Evolutionary conservation across 495 filamentous ascomycete genomes (phyloP).

Genomic region (Penicillium goetzii): DNA sequence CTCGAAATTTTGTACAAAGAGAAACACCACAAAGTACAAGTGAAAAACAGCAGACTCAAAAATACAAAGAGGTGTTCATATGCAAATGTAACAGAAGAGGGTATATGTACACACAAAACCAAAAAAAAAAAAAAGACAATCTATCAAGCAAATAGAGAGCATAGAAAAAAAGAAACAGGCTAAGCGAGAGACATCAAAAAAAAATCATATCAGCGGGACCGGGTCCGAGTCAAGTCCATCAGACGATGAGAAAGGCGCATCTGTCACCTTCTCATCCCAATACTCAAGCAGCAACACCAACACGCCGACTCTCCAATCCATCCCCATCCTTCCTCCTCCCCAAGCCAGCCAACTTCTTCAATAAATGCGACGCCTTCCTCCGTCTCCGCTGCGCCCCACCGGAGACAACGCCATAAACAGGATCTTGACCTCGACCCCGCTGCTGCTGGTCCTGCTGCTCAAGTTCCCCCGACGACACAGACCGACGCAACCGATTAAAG

Average conservation of each 20-base stretch:
- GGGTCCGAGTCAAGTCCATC: neutral
- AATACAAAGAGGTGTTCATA: neutral
- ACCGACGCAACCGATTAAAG: neutral
- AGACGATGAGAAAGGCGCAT: neutral
- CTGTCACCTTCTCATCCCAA: neutral
- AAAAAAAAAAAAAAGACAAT: slow-evolving; percentile 6
- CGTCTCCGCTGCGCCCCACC: neutral
- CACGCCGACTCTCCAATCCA: slow-evolving; percentile 6
- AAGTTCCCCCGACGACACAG: neutral
- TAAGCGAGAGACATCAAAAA: neutral
- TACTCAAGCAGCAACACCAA: slow-evolving; percentile 14
- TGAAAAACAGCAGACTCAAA: too few relatives aligned
- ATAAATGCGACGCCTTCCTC: slow-evolving; percentile 23
- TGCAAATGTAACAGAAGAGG: neutral
- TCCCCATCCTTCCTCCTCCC: slow-evolving; percentile 17
- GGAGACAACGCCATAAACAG: neutral
- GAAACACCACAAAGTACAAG: neutral
- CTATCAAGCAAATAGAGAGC: neutral
- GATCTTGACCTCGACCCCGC: neutral
- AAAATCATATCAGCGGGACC: slow-evolving; percentile 1
- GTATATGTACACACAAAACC: slow-evolving; percentile 3
- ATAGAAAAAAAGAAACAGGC: neutral
- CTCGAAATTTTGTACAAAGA: neutral
- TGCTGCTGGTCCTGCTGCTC: neutral
- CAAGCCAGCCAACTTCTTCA: slow-evolving; percentile 32